These are phyloP conservation scores for Aureobasidium zeae DNA, from an alignment of 2,329 filamentous ascomycete genomes.

Conservation along the genomic window DNA sequence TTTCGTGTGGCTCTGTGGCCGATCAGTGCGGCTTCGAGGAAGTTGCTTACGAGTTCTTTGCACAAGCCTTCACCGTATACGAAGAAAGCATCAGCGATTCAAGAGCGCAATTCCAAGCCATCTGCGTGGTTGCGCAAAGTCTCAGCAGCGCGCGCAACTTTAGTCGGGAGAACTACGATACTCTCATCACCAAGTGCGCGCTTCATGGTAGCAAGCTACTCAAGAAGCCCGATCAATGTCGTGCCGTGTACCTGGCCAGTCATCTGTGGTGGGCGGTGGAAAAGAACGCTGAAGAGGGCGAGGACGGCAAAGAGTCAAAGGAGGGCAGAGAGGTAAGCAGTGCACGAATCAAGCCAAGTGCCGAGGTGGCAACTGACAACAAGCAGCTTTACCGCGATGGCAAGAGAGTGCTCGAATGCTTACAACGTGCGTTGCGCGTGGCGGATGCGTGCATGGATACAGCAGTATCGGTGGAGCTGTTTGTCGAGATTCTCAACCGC, in stretches of 20 bases:
- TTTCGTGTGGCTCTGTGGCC: constrained; percentile 84
- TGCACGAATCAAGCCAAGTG: not conserved
- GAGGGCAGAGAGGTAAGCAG: constrained; percentile 15
- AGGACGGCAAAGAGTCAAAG: constrained; percentile 24
- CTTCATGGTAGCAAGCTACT: constrained; percentile 93
- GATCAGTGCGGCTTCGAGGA: constrained; percentile 90
- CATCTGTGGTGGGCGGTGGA: constrained; percentile 98
- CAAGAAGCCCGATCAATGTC: constrained; percentile 96
- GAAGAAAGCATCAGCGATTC: constrained; percentile 95
- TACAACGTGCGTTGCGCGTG: constrained; percentile 88
- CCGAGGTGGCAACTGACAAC: not conserved
- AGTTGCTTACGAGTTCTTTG: constrained; percentile 95
- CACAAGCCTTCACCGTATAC: constrained; percentile 95
- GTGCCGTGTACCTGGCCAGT: constrained; percentile 90
- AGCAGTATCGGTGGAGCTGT: constrained; percentile 90
- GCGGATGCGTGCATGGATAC: constrained; percentile 99
- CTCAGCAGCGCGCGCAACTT: constrained; percentile 85
- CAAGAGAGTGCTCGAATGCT: constrained; percentile 90
- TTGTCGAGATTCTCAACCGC: constrained; percentile 95
- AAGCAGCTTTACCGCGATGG: constrained; percentile 85
- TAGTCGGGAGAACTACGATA: constrained; percentile 96
- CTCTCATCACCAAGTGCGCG: constrained; percentile 93
- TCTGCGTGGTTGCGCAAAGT: constrained; percentile 84
- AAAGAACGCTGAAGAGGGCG: constrained; percentile 63
- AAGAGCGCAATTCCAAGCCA: constrained; percentile 93